A percentile compares a stretch with the other conserved stretches of the same genome.
These are phyloP conservation scores for Trichophyton mentagrophytes DNA, from an alignment of 2,329 filamentous ascomycete species.

Conservation along the genomic window DNA sequence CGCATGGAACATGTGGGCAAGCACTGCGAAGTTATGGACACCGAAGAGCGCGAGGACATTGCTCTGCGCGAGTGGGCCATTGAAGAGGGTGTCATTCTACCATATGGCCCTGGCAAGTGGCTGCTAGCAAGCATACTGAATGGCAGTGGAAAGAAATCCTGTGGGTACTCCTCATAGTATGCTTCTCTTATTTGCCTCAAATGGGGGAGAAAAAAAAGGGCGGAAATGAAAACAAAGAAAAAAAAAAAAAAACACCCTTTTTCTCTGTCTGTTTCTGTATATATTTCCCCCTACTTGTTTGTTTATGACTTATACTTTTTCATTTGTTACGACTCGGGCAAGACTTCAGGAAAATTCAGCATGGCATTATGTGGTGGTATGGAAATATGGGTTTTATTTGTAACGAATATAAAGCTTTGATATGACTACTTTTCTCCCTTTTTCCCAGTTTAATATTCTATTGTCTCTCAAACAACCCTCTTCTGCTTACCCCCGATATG, in stretches of 20 bases:
- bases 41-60: constrained; percentile 29
- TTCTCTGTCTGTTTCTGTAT: not conserved
- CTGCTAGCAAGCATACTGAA: constrained; percentile 8
- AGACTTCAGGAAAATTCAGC: not conserved
- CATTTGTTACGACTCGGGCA: constrained; percentile 1
- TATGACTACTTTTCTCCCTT: not conserved
- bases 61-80: constrained; percentile 30
- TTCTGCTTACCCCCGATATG: not conserved
- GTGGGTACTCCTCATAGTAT: constrained; percentile 2
- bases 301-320: not conserved
- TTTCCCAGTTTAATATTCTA: not conserved
- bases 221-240: not conserved
- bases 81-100: constrained; percentile 22
- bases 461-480: not conserved
- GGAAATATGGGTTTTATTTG: not conserved
- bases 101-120: constrained; percentile 14
- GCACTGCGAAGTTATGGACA: constrained; percentile 55
- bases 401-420: not conserved
- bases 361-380: constrained; percentile 3
- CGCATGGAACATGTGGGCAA: constrained; percentile 78
- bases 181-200: not conserved
- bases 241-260: not conserved
- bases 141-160: not conserved
- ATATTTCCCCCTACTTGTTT: not conserved
- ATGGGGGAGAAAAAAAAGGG: not conserved